Evolutionary conservation across 1,284 basidiomycete species (phyloP).

Genomic region (Trichosporon coremiiforme): DNA sequence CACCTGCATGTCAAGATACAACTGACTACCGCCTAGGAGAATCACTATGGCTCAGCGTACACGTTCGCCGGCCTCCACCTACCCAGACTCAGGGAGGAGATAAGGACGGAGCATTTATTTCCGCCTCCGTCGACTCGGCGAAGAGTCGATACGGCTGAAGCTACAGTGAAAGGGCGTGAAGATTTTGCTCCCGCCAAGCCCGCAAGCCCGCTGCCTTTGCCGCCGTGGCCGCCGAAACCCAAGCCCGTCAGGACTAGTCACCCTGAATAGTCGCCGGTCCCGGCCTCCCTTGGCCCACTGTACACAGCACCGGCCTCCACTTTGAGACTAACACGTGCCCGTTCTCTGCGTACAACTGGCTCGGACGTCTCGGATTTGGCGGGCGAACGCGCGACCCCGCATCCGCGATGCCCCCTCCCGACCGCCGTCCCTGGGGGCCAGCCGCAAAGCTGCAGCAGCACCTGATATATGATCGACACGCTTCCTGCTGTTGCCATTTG

Average conservation of each 20-base stretch:
- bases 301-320: not conserved
- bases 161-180: too few species aligned
- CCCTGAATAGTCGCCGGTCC: slow-evolving; percentile 14
- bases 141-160: not conserved
- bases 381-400: not conserved
- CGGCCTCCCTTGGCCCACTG: not conserved
- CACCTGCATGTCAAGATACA: not conserved
- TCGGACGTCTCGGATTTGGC: slow-evolving; percentile 18
- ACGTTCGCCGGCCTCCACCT: slow-evolving; percentile 5
- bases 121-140: not conserved
- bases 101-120: not conserved
- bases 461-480: slow-evolving; percentile 14
- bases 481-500: not conserved
- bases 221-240: not conserved
- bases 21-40: not conserved
- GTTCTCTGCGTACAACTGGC: not conserved
- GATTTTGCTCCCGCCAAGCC: slow-evolving; percentile 17
- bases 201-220: not conserved
- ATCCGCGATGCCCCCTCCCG: not conserved
- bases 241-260: not conserved
- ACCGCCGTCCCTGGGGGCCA: not conserved
- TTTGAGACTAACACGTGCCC: not conserved
- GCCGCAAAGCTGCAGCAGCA: not conserved
- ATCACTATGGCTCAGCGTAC: not conserved
- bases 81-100: not conserved